Evolutionary conservation across 768 basidiomycete species (phyloP), one percentile per base, ranked within the genome.

Genomic region (Lepiota subincarnata): DNA sequence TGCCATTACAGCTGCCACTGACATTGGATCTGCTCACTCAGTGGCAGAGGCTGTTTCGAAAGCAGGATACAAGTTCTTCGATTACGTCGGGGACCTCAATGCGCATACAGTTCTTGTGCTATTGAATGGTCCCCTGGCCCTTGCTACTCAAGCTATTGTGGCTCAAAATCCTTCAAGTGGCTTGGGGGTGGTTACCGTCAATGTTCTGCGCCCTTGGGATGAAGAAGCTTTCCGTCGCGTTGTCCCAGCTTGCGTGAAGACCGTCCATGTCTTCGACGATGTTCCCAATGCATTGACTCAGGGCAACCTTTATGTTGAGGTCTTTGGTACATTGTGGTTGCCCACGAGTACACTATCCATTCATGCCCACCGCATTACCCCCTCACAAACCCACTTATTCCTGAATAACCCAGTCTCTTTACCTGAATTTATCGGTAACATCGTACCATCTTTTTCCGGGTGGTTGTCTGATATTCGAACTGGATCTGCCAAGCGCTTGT

Each of bases 181-280:
- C 10, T 66, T 92, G 8, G 91, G 84, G 2, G 76, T 86, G 1
- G 73, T 94, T 51, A 68, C 79, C 41, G 86, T 92, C 48, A 86
- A 88, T 57, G 84, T 91, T n/a, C 75, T 92, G 48, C 82, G 89
- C 43, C 89, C 93, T 19, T 94, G 93, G 93, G 74, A 81, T 61
- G 82, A 84, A 55, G 71, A 74, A 16, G 78, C 80, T n/a, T 74
- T 96, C 55, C 76, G 74, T 57, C 66, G 64, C 12, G 67, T 78
- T 20, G 63, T 95, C 31, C 92, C 92, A 5, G 48, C 73, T 5
- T 78, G 79, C 13, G 84, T 75, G 18, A 75, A 71, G 61, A 70
- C 68, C 20, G 71, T 95, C 6, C 78, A 90, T 60, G 86, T 95
- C 54, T 69, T 92, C 22, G 89, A 92, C 57, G 92, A 95, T 57